These are phyloP conservation scores for Metschnikowia chrysomelidarum DNA, from an alignment of 805 yeast genomes.

Conservation along the genomic window DNA sequence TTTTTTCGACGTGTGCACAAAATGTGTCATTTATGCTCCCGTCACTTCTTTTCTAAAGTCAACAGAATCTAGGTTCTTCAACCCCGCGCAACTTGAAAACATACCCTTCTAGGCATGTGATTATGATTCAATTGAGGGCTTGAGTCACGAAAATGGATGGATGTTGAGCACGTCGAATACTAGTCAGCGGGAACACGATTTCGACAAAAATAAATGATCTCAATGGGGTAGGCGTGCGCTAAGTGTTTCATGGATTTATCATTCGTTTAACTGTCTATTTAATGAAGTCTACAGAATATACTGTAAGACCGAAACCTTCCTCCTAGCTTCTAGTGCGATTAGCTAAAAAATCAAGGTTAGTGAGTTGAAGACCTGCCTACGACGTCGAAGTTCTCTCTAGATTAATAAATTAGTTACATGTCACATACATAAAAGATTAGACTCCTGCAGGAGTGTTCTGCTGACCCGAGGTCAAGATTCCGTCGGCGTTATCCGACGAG, in stretches of 20 bases:
- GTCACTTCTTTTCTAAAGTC: too few species aligned
- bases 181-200: too few species aligned
- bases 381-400: background rate
- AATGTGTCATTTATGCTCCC: too few species aligned
- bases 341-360: background rate
- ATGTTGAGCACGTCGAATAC: too few species aligned
- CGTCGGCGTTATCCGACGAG: conserved; percentile 16
- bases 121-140: too few species aligned
- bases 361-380: background rate
- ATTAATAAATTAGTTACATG: conserved; percentile 2
- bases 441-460: conserved; percentile 8
- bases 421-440: conserved; percentile 4
- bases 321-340: too few species aligned
- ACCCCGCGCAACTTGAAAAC: too few species aligned
- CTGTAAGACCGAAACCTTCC: background rate
- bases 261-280: background rate
- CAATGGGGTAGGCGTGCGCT: background rate
- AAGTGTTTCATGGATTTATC: background rate
- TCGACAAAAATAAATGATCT: too few species aligned
- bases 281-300: background rate
- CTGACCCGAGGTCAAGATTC: conserved; percentile 12
- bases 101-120: too few species aligned
- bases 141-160: too few species aligned
- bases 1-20: too few species aligned
- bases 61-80: too few species aligned